Base-by-base conservation (phyloP, 768 basidiomycete species). In the Bullera alba region DNA sequence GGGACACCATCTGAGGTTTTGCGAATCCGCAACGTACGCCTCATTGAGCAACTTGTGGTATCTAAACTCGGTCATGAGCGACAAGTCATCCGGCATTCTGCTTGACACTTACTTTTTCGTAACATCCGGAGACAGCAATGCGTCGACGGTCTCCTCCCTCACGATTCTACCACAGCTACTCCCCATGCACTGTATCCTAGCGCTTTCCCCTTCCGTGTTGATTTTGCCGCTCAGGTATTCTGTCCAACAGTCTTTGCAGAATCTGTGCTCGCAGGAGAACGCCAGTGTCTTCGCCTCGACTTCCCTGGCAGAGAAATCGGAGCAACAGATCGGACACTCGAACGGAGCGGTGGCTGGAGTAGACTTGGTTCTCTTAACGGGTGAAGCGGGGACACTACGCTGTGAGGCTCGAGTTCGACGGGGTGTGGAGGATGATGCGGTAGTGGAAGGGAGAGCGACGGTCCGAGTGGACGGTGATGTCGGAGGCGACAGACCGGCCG, bases 271-370 rank as follows among this genome's bases (percentile, higher is more conserved):
- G 73, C 95, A 99, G 14, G 79, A 76, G 32, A 95, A 78, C 15
- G 85, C 76, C 27, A 86, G 78, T 2, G 82, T 83, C 50, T 80
- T 77, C 8, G 80, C 48, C 22, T 46, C 34, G 75, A 77, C 19
- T 77, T 90, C 86, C 67, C 86, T 85, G n/a, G 51, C 47, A 4
- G 61, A 30, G 28, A 56, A 69, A 22, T 74, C 73, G 23, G 61
- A 51, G 73, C 84, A 97, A 76, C 95, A 99, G 69, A 97, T 87
- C 3, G 89, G 86, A 74, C 95, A 99, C 28, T 85, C 78, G 73
- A 92, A 93, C 17, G 81, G 76, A 37, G 78, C 76, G 17, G 67
- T 61, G 2, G 52, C 23, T 7, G 30, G 26, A 14, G 43, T 28
- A 1, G 57, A 51, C 25, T 17, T 34, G 15, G 53, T 42, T 3